phyloP scores from a whole-genome alignment of 768 basidiomycete genomes.

The Amanita thiersii region DNA sequence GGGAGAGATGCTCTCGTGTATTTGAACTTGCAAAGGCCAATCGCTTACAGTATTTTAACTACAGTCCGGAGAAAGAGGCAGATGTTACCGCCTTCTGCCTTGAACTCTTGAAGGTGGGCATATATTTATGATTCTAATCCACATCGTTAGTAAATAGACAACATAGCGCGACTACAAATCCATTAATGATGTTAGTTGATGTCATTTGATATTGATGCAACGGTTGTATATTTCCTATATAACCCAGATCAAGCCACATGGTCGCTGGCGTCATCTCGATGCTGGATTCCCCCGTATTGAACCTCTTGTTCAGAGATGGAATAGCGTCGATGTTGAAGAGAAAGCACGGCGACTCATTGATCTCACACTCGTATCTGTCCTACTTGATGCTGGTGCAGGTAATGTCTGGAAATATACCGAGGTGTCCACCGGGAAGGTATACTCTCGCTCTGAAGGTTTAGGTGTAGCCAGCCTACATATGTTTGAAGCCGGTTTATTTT shows the following conservation, averaged over 20 bases:
- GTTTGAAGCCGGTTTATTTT: conserved; percentile 82
- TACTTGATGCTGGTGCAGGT: conserved; percentile 93
- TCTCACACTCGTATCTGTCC: conserved; percentile 83
- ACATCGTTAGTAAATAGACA: conserved; percentile 7
- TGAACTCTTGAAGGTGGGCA: conserved; percentile 65
- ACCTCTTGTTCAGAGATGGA: conserved; percentile 55
- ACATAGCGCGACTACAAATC: conserved; percentile 67
- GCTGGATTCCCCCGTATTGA: conserved; percentile 55
- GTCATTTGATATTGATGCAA: background rate
- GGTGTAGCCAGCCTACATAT: conserved; percentile 88
- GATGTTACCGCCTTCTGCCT: conserved; percentile 69
- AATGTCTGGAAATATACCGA: conserved; percentile 75
- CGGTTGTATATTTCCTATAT: background rate
- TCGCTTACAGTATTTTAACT: conserved; percentile 79
- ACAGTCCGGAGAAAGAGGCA: conserved; percentile 68
- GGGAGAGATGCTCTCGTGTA: conserved; percentile 76
- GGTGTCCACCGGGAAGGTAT: conserved; percentile 39
- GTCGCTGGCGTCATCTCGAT: conserved; percentile 87
- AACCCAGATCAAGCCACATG: conserved; percentile 73
- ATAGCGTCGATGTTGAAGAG: conserved; percentile 42
- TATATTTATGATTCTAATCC: background rate
- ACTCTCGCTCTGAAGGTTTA: conserved; percentile 70
- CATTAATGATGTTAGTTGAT: conserved; percentile 43
- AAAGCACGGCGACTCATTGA: conserved; percentile 74
- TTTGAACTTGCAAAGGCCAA: conserved; percentile 68